These are phyloP conservation scores for Jaapia argillacea DNA, from an alignment of 768 basidiomycete genomes.

Conservation along the genomic window DNA sequence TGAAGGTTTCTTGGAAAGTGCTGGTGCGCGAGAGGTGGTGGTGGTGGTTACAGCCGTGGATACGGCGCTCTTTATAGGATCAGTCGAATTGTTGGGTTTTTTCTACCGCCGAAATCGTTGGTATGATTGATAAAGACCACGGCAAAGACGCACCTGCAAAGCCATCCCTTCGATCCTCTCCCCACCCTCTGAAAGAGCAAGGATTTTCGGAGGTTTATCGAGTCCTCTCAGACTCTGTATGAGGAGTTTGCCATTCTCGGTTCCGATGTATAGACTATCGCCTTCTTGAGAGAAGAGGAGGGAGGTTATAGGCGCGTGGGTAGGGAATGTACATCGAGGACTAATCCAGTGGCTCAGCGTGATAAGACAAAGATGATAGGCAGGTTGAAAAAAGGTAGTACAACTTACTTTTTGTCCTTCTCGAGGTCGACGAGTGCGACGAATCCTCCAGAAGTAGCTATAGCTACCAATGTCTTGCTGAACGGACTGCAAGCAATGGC, in stretches of 20 bases:
- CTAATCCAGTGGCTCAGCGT: slow-evolving; percentile 25
- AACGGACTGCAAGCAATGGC: slow-evolving; percentile 61
- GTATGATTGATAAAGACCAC: too few species aligned
- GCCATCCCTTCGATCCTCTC: slow-evolving; percentile 40
- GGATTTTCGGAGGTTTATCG: slow-evolving; percentile 51
- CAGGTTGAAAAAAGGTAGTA: neutral
- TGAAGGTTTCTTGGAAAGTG: too few species aligned
- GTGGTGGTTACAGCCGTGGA: slow-evolving; percentile 11
- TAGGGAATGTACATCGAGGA: slow-evolving; percentile 44
- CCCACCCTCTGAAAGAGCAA: slow-evolving; percentile 38
- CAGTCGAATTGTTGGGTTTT: too few species aligned
- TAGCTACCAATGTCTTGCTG: slow-evolving; percentile 62
- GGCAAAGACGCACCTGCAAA: slow-evolving; percentile 51
- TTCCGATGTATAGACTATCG: slow-evolving; percentile 54
- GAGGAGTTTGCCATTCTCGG: slow-evolving; percentile 52
- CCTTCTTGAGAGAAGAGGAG: slow-evolving; percentile 63
- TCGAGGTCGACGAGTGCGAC: slow-evolving; percentile 61
- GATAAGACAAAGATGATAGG: neutral
- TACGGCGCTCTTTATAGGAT: too few species aligned
- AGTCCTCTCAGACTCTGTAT: slow-evolving; percentile 53
- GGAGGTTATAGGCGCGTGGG: slow-evolving; percentile 47
- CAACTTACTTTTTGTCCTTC: slow-evolving; percentile 58
- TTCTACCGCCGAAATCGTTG: too few species aligned
- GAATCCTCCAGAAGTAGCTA: slow-evolving; percentile 41
- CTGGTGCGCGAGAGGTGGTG: too few species aligned